Base-by-base conservation (phyloP, 352 stramenopile species). In the Globisporangium cylindrosporum region DNA sequence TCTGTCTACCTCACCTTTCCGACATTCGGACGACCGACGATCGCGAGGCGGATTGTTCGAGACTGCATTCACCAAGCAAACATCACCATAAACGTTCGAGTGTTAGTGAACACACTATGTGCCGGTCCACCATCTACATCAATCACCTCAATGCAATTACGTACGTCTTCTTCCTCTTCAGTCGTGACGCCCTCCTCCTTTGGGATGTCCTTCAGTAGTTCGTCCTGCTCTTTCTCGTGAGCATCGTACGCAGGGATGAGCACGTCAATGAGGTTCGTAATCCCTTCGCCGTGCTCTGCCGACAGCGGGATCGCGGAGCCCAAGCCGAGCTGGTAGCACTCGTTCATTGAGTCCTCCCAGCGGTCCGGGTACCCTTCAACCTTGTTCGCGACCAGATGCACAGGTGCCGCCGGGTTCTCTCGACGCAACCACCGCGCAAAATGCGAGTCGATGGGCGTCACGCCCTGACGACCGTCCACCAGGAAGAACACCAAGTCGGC, bases 331-430 rank as follows among this genome's bases (percentile, higher is more conserved):
- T 88, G 79, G 64, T 83, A 92, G 73, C 84, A 94, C 43, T 94
- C 83, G 70, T 90, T 92, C 1, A 93, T 68, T 59, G 85, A 76
- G 57, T 78, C 66, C 59, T 92, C 73, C 82, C 85, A 94, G 20
- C 86, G 80, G 22, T 82, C 79, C 3, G 77, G 71, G 34, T 90
- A 79, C 32, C 87, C 87, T 62, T 94, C 87, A 55, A 92, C 53
- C 68, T 94, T 94, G 66, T 94, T 94, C 10, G 85, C 82, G 34
- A 94, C 80, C 15, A 93, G 48, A 59, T 94, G 87, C 29, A 94
- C 75, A 0, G 83, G 82, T 18, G 84, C 83, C 29, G 64, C 66
- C 0, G 79, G 59, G 68, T 94, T 87, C 59, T 91, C 83, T 46
- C 73, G 74, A 7, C 85, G 81, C 53, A 94, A 55, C 86, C 86